Base-by-base conservation (phyloP, 805 yeast species). In the Spathaspora hagerdaliae region DNA sequence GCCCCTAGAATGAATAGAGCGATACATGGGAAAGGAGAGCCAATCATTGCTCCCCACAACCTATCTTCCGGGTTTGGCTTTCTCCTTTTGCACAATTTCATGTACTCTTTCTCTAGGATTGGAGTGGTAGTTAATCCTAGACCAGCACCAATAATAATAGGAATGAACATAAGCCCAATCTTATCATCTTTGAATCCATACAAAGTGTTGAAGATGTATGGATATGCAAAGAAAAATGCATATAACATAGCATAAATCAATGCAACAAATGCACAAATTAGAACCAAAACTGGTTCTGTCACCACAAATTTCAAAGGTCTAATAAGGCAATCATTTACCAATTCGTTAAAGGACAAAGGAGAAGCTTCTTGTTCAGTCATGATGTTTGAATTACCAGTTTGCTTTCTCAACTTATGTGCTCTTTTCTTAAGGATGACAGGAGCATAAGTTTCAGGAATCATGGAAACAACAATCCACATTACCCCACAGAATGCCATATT, bases 151-250 rank as follows among this genome's bases (percentile, higher is more conserved):
- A 90, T 87, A 51, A 90, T 69, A 57, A 90, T 90, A 24, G 97
- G 96, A 57, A 90, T 85, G 55, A 87, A 77, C 96, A 91, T 87
- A 55, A 90, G 69, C 32, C 97, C 97, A 53, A 86, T 81, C 43
- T 74, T 73, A 55, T 87, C 87, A 63, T 88, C 96, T 53, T 83
- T 74, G 65, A 74, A 89, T 40, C 82, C 88, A 58, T 90, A 87
- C 44, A 89, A 74, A 45, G 82, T 85, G 45, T 75, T 77, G 63
- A 90, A 90, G 43, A 90, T 87, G 43, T 85, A 96, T 5, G 97
- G 97, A 67, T 86, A 90, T 0, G 97, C 97, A 69, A 89, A 90
- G 81, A 90, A 90, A 73, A 90, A 90, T 10, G 96, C 96, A 59
- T 90, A 90, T 42, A 90, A 73, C 61, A 90, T 74, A n/a, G 96